Evolutionary conservation across 768 basidiomycete genomes (phyloP).

Genomic region (Sarcodon aspratus): DNA sequence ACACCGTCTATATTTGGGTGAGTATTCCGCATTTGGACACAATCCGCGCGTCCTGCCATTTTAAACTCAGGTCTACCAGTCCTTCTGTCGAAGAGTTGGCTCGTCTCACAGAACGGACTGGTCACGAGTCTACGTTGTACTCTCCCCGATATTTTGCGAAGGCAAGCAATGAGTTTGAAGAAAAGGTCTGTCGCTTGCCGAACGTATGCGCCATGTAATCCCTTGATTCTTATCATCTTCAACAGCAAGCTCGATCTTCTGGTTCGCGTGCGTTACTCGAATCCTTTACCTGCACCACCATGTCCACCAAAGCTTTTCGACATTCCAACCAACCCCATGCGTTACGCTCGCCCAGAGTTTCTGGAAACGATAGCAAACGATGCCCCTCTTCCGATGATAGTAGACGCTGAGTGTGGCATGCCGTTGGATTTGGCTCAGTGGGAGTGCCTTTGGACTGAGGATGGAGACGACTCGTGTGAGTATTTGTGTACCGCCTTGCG

Average conservation of each 20-base stretch:
- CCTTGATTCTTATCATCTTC: too few relatives aligned
- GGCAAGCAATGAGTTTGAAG: too few relatives aligned
- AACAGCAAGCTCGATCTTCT: slow-evolving; percentile 77
- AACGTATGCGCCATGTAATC: too few relatives aligned
- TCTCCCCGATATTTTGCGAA: too few relatives aligned
- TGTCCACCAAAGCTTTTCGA: slow-evolving; percentile 94
- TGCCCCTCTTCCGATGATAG: slow-evolving; percentile 85
- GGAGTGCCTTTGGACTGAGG: slow-evolving; percentile 78
- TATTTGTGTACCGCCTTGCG: not conserved
- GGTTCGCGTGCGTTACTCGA: slow-evolving; percentile 86
- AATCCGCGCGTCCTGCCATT: too few relatives aligned
- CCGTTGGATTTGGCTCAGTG: slow-evolving; percentile 80
- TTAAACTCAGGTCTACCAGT: too few relatives aligned
- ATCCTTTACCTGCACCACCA: slow-evolving; percentile 91
- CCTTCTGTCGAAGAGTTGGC: too few relatives aligned
- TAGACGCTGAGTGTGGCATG: slow-evolving; percentile 96
- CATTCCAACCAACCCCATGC: slow-evolving; percentile 80
- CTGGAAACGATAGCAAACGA: slow-evolving; percentile 72
- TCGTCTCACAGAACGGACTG: too few relatives aligned
- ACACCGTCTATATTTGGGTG: too few relatives aligned
- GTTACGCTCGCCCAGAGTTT: slow-evolving; percentile 82
- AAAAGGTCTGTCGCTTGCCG: too few relatives aligned
- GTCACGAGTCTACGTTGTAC: too few relatives aligned
- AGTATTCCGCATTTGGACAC: too few relatives aligned
- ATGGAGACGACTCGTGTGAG: slow-evolving; percentile 57